These are phyloP conservation scores for Neurospora sp. DNA, from an alignment of 2,329 filamentous ascomycete species.

Conservation along the genomic window DNA sequence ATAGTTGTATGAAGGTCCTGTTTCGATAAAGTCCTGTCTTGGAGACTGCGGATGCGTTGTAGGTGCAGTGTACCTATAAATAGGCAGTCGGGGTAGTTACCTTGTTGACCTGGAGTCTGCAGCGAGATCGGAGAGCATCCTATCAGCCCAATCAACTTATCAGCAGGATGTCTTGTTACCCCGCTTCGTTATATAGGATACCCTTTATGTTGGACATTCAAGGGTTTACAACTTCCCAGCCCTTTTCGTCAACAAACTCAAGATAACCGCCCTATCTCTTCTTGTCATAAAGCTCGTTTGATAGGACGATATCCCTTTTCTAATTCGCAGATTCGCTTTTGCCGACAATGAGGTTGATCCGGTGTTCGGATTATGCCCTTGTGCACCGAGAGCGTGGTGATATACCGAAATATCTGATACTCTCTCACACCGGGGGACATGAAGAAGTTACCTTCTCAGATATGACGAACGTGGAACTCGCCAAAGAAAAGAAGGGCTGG, in stretches of 20 bases:
- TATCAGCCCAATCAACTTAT: background rate
- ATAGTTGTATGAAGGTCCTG: background rate
- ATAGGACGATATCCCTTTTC: too few relatives aligned
- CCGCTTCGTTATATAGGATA: background rate
- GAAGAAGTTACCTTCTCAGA: background rate
- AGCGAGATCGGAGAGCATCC: background rate
- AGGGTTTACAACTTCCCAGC: too few relatives aligned
- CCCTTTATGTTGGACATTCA: too few relatives aligned
- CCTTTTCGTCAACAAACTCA: too few relatives aligned
- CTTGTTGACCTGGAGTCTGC: background rate
- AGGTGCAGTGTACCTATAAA: background rate
- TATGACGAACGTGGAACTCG: background rate
- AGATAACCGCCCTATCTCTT: too few relatives aligned
- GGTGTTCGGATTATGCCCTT: background rate
- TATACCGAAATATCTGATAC: background rate
- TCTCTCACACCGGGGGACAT: background rate
- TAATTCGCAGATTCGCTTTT: too few relatives aligned
- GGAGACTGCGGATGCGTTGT: too few relatives aligned
- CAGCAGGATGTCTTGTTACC: background rate
- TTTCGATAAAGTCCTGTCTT: too few relatives aligned
- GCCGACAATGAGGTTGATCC: background rate
- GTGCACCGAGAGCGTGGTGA: background rate
- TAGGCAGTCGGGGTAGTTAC: background rate
- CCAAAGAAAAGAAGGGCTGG: background rate
- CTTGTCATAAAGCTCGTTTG: too few relatives aligned